Conservation (phyloP, 1,139 yeast genomes). For the Suhomyces yuchorum region DNA sequence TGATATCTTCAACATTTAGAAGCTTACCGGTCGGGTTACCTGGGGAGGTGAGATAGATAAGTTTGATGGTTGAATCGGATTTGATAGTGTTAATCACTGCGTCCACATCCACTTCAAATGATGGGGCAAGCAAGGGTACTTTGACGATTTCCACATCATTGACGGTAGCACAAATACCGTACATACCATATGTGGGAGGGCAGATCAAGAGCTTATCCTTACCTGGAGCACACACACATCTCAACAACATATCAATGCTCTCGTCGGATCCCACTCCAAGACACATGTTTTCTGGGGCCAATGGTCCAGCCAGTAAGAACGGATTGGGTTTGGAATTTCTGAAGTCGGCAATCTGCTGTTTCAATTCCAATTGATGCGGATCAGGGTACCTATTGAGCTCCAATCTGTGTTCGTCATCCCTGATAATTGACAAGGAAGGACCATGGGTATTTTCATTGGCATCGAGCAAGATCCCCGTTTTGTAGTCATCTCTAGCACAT, state of each 20-base stretch:
- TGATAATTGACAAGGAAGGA: constrained; percentile 55
- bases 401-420: constrained; percentile 31
- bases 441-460: constrained; percentile 98
- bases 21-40: constrained; percentile 92
- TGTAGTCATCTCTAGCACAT: constrained; percentile 80
- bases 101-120: constrained; percentile 67
- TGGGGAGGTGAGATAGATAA: constrained; percentile 92
- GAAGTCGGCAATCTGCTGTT: constrained; percentile 67
- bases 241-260: constrained; percentile 82
- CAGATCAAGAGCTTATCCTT: constrained; percentile 78
- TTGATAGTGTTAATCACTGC: constrained; percentile 55
- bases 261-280: constrained; percentile 98
- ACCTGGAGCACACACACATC: constrained; percentile 85
- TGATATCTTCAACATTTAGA: constrained; percentile 51
- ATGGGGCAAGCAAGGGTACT: constrained; percentile 61
- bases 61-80: constrained; percentile 62
- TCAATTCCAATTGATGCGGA: constrained; percentile 87
- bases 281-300: constrained; percentile 72
- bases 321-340: constrained; percentile 56
- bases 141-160: constrained; percentile 79
- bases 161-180: constrained; percentile 83
- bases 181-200: constrained; percentile 99
- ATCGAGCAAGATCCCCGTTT: constrained; percentile 82
- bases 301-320: constrained; percentile 24
- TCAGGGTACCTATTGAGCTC: constrained; percentile 92